Evolutionary conservation across 2,329 filamentous ascomycete species (phyloP).

Genomic region (Byssothecium circinans): DNA sequence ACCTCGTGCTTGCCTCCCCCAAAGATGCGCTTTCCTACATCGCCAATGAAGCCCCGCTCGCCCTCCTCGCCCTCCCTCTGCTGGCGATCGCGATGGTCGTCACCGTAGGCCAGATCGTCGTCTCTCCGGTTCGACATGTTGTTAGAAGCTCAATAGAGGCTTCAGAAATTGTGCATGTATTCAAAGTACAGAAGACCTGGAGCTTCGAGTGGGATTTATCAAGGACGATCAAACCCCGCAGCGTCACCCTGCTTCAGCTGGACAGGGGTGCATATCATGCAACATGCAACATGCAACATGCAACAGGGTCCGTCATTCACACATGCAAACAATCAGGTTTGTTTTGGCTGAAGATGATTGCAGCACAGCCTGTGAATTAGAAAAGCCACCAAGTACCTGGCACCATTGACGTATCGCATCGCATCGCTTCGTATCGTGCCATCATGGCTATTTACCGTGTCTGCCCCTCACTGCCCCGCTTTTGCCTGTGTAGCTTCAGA

Average conservation of each 20-base stretch:
- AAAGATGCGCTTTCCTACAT: conserved; percentile 53
- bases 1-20: conserved; percentile 38
- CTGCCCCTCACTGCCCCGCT: too few relatives aligned
- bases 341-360: too few relatives aligned
- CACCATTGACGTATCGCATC: not conserved
- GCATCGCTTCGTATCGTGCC: not conserved
- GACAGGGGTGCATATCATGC: conserved; percentile 4
- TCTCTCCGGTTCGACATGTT: conserved; percentile 45
- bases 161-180: too few relatives aligned
- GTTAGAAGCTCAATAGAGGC: conserved; percentile 18
- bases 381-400: not conserved
- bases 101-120: conserved; percentile 59
- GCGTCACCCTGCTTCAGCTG: conserved; percentile 22
- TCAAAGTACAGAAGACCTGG: too few relatives aligned
- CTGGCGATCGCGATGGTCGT: conserved; percentile 44
- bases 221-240: conserved; percentile 15
- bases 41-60: conserved; percentile 56
- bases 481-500: too few relatives aligned
- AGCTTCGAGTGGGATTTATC: too few relatives aligned
- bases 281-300: not conserved
- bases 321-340: not conserved
- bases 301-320: not conserved
- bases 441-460: too few relatives aligned
- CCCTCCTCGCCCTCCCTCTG: conserved; percentile 40
- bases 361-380: not conserved